phyloP scores from a whole-genome alignment of 441 rosid genomes.

The Theobroma grandiflorum region DNA sequence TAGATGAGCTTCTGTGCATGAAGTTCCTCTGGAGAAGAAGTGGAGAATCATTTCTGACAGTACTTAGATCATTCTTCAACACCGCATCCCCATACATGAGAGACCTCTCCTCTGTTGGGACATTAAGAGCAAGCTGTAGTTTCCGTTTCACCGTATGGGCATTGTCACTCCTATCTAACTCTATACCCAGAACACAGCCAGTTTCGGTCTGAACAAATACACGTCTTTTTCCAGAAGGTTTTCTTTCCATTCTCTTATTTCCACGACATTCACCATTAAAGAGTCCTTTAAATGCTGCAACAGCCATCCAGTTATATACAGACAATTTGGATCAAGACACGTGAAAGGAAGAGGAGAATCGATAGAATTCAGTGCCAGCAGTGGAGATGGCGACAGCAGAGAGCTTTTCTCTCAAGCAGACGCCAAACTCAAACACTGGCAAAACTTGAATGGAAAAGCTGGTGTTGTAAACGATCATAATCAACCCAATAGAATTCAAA shows the following conservation, averaged over 20 bases:
- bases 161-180: conserved; percentile 47
- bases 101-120: conserved; percentile 46
- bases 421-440: conserved; percentile 52
- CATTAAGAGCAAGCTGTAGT: conserved; percentile 42
- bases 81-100: conserved; percentile 40
- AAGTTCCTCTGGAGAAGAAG: conserved; percentile 40
- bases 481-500: conserved; percentile 32
- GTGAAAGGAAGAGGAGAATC: conserved; percentile 50
- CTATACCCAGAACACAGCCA: conserved; percentile 49
- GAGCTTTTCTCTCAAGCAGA: conserved; percentile 61
- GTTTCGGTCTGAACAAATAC: conserved; percentile 50
- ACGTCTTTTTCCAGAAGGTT: conserved; percentile 35
- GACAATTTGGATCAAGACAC: conserved; percentile 40
- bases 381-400: conserved; percentile 55
- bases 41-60: conserved; percentile 44
- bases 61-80: conserved; percentile 42
- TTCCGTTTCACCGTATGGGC: conserved; percentile 45
- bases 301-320: conserved; percentile 35
- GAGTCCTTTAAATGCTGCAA: conserved; percentile 32
- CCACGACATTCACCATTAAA: conserved; percentile 32
- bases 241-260: conserved; percentile 29
- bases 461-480: conserved; percentile 42
- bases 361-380: conserved; percentile 37
- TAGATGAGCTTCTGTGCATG: conserved; percentile 44
- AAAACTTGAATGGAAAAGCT: conserved; percentile 30